Base-by-base conservation (phyloP, 78 protist genomes). In the Dictyostelium brefeldianum region DNA sequence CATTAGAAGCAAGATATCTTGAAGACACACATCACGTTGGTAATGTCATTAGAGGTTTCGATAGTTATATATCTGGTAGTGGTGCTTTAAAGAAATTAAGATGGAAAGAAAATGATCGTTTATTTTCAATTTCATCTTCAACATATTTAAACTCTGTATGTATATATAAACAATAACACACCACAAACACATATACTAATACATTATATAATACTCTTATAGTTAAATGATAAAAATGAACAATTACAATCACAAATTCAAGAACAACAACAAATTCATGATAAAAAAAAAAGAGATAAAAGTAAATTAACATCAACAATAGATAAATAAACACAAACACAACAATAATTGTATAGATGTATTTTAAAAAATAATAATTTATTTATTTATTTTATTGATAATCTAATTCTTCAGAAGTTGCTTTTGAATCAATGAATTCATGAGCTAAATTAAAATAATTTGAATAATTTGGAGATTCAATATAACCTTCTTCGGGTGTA, bases 21-120 rank as follows among this genome's bases (percentile, higher is more conserved):
- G 92, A 93, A 54, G 92, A 93, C 46, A 93, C 96, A 18, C 96
- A 82, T 75, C 89, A 93, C 20, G 64, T 93, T 70, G 96, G 96
- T 54, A 93, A 93, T 71, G 85, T 93, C 1, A 64, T 93, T 27
- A 57, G 89, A 41, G 95, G 95, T n/a, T 91, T 89, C 78, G 95
- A 91, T 54, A 79, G 91, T 29, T 91, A 91, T 73, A 78, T 91
- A 29, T 91, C 95, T 5, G 95, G 95, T 41, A 81, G 90, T 80
- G 95, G 95, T 56, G 95, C 95, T 14, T 54, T 91, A 7, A 91
- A 91, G 73, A 82, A 83, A 59, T 67, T 87, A 25, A 56, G 92
- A 77, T 87, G 92, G 92, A 53, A 73, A 74, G 92, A 87, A 36
- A 5, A 31, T 12, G 92, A 87, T 64, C 65, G 92, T 75, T 12